Conservation (phyloP, 2,329 filamentous ascomycete genomes). For the Scortechinia acanthostroma region DNA sequence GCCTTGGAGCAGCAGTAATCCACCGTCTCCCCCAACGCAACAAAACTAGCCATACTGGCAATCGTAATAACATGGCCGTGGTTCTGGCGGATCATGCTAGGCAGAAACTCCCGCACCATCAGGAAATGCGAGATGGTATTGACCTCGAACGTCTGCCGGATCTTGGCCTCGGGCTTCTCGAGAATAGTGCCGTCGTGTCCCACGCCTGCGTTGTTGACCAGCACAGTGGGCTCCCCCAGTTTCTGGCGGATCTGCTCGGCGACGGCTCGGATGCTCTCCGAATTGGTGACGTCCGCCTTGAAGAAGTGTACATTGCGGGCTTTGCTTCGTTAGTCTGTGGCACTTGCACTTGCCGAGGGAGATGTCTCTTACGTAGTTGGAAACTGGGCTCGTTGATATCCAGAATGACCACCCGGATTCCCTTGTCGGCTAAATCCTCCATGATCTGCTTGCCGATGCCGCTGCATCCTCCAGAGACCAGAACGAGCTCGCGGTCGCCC, state of each 20-base stretch:
- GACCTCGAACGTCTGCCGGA: constrained; percentile 39
- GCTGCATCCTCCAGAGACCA: constrained; percentile 23
- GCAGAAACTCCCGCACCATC: constrained; percentile 40
- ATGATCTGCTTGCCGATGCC: constrained; percentile 26
- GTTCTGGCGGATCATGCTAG: constrained; percentile 36
- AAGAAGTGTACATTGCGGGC: constrained; percentile 22
- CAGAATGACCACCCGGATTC: constrained; percentile 21
- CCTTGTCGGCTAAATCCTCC: constrained; percentile 15
- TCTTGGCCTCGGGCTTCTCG: constrained; percentile 27
- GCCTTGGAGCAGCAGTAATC: constrained; percentile 44
- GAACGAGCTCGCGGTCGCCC: constrained; percentile 16
- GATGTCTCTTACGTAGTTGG: constrained; percentile 13
- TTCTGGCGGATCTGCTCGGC: constrained; percentile 29
- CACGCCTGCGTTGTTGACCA: constrained; percentile 29
- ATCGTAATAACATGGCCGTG: constrained; percentile 50
- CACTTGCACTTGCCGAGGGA: background rate
- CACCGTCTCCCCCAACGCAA: constrained; percentile 34
- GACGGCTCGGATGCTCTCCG: constrained; percentile 22
- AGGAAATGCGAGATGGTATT: constrained; percentile 41
- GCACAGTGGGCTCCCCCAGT: constrained; percentile 23
- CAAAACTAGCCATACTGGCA: constrained; percentile 41
- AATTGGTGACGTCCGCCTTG: constrained; percentile 19
- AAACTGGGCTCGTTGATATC: constrained; percentile 22
- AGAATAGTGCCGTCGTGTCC: constrained; percentile 35
- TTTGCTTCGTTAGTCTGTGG: constrained; percentile 3